A percentile compares a stretch with the other conserved stretches of the same genome.
These are phyloP conservation scores for Populus alba DNA, from an alignment of 345 rosid genomes.

Conservation along the genomic window DNA sequence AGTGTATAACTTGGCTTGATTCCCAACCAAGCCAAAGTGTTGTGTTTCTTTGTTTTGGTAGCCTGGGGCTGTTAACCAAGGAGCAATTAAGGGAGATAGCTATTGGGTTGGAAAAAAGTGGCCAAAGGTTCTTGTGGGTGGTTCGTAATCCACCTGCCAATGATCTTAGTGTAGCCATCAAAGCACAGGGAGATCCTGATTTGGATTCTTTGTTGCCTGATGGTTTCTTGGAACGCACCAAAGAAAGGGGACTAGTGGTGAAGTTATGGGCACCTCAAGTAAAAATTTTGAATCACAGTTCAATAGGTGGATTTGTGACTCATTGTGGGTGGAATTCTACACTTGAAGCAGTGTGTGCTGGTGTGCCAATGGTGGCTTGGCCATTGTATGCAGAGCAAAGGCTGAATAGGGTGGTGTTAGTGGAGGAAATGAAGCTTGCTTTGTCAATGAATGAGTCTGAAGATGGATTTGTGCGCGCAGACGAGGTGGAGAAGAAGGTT, in stretches of 20 bases:
- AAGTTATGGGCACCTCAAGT: conserved; percentile 63
- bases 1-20: conserved; percentile 44
- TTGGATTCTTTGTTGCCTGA: conserved; percentile 32
- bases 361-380: conserved; percentile 53
- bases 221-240: conserved; percentile 35
- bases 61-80: conserved; percentile 35
- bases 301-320: conserved; percentile 58
- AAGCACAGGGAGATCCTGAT: conserved; percentile 9
- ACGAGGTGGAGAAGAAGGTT: conserved; percentile 35
- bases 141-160: conserved; percentile 35
- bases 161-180: conserved; percentile 5
- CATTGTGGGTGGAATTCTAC: conserved; percentile 72
- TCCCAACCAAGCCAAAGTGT: conserved; percentile 40
- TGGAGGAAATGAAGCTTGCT: conserved; percentile 54
- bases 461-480: conserved; percentile 33
- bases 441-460: conserved; percentile 40
- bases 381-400: conserved; percentile 47
- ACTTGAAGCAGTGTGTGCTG: conserved; percentile 51
- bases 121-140: conserved; percentile 49
- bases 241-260: conserved; percentile 42
- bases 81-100: conserved; percentile 49
- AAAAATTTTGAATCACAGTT: conserved; percentile 40
- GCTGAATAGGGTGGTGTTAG: conserved; percentile 36
- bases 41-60: conserved; percentile 44
- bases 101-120: conserved; percentile 41